Percentiles rank a stretch among this genome's conserved stretches.
These are phyloP conservation scores for Zostera marina DNA, from an alignment of 116 monocot species.

Conservation along the genomic window DNA sequence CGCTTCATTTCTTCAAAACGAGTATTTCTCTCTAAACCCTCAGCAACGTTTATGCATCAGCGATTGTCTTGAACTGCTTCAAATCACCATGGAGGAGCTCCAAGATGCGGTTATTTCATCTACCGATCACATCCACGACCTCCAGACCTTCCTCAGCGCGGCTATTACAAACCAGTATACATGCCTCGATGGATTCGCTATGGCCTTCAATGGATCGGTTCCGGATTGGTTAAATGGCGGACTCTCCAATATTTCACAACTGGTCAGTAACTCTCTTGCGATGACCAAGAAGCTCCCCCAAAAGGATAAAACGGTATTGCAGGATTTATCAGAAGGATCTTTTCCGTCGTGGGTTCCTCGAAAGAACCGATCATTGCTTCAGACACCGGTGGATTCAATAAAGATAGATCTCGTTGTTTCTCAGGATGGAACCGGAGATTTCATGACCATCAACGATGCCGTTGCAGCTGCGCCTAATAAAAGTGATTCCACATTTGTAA, in stretches of 20 bases:
- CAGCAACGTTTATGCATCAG: conserved; percentile 23
- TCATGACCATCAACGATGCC: too few species aligned
- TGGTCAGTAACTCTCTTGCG: conserved; percentile 72
- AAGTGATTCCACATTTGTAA: neutral
- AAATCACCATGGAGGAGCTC: conserved; percentile 26
- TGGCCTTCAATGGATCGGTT: conserved; percentile 11
- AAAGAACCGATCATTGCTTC: too few species aligned
- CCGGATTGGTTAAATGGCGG: conserved; percentile 19
- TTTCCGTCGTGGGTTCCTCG: too few species aligned
- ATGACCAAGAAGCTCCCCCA: conserved; percentile 40
- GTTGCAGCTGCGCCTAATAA: too few species aligned
- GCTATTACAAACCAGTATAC: conserved; percentile 81
- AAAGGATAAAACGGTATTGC: neutral
- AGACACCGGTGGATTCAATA: too few species aligned
- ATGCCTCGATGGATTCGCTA: conserved; percentile 51
- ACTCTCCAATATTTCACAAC: conserved; percentile 25
- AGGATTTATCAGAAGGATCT: too few species aligned
- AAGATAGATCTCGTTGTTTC: neutral
- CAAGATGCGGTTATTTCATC: conserved; percentile 7
- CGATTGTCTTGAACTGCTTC: conserved; percentile 56
- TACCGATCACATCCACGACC: conserved; percentile 10
- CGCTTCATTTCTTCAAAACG: conserved; percentile 11
- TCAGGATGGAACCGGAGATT: too few species aligned
- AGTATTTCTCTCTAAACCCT: conserved; percentile 6
- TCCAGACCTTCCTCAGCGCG: conserved; percentile 41